phyloP scores from a whole-genome alignment of 805 yeast species.

The Cyberlindnera amylophila region DNA sequence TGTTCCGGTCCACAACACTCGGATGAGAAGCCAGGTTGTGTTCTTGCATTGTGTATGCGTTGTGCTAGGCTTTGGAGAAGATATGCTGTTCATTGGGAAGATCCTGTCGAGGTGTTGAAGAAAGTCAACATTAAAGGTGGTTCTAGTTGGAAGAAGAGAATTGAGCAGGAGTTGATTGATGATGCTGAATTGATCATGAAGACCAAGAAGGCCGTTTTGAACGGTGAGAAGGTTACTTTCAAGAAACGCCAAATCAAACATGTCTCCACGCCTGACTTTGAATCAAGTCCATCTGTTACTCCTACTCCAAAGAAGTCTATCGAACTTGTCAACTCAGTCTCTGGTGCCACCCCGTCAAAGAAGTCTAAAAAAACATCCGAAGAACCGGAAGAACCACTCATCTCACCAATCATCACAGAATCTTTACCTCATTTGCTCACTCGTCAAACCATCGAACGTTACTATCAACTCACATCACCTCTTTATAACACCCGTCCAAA shows the following conservation, averaged over 20 bases:
- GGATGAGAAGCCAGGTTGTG: slow-evolving; percentile 28
- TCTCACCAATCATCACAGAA: slow-evolving; percentile 11
- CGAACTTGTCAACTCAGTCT: not conserved
- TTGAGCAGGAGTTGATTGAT: slow-evolving; percentile 63
- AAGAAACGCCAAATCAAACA: slow-evolving; percentile 5
- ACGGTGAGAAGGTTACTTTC: slow-evolving; percentile 9
- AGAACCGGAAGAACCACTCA: slow-evolving; percentile 1
- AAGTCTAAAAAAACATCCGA: slow-evolving; percentile 5
- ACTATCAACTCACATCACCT: slow-evolving; percentile 16
- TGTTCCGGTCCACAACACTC: slow-evolving; percentile 57
- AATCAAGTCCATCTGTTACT: slow-evolving; percentile 19
- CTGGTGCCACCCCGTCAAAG: slow-evolving; percentile 5
- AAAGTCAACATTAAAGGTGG: slow-evolving; percentile 40
- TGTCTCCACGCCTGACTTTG: slow-evolving; percentile 9
- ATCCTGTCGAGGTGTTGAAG: slow-evolving; percentile 62
- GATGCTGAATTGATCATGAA: slow-evolving; percentile 55
- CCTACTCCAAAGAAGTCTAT: slow-evolving; percentile 5
- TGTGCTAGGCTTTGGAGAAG: slow-evolving; percentile 92
- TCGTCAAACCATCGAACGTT: slow-evolving; percentile 16
- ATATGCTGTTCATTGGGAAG: slow-evolving; percentile 84
- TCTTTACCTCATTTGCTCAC: slow-evolving; percentile 3
- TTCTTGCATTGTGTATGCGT: slow-evolving; percentile 70
- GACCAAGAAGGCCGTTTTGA: slow-evolving; percentile 3
- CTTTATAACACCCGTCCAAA: slow-evolving; percentile 16
- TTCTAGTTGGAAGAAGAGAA: slow-evolving; percentile 53